Base-by-base conservation (phyloP, 495 filamentous ascomycete genomes). In the Polyplosphaeria fusca region DNA sequence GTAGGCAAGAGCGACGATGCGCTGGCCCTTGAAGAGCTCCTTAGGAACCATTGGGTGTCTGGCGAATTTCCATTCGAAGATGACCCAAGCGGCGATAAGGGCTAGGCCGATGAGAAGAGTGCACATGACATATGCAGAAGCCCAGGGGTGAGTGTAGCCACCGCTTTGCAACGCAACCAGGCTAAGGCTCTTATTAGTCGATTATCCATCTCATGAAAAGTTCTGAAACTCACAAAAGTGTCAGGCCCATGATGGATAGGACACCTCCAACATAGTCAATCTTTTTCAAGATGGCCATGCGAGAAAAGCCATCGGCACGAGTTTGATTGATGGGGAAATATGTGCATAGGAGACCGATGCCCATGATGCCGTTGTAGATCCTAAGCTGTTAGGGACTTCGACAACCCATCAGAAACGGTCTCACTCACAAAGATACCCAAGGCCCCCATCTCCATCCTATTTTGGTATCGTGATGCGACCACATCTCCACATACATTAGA, bases 1-100 rank as follows among this genome's bases (percentile, higher is more conserved):
- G 37, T 61, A 68, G 25, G 53, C 53, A 4, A 70, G 47, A 2
- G 41, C 58, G 28, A 68, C 65, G 25, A 68, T 65, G 18, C 62
- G 43, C 32, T 68, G 67, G 30, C 63, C 63, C 18, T 30, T 47
- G 60, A 70, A 70, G 2, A 95, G 72, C 0, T 79, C 78, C 26
- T 85, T 63, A 0, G 90, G 90, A 57, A 91, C 88, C 49, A 94
- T 77, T 1, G 90, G 89, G 60, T 84, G 84, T 26, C 80, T 77
- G 56, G 89, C 88, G 5, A 89, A 46, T 62, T 84, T 85, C 79
- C 76, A 82, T 67, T 93, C 89, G 62, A 80, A 77, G 1, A 86
- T 22, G 60, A 81, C 69, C 64, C 89, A 93, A 30, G 85, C 52
- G 5, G 53, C 72, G 51, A 80, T 77, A 13, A 78, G 77, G 11